Evolutionary conservation across 1,284 basidiomycete species (phyloP), one percentile per base, ranked within the genome.

Genomic region (Ceratobasidium theobromae): DNA sequence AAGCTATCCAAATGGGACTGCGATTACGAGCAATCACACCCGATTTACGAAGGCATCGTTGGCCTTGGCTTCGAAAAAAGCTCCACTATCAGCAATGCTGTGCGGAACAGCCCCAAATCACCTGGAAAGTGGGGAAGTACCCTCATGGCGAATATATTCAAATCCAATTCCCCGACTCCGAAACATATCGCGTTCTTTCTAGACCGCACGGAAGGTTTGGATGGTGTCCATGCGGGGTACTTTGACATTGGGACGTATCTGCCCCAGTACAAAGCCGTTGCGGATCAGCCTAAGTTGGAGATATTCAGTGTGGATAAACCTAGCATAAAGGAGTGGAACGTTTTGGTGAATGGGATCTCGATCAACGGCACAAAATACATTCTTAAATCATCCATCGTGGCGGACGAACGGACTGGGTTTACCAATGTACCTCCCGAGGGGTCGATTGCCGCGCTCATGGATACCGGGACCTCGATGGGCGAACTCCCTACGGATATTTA

Each of bases 131-230:
- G 33, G 49, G 60, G 60, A 9, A 12, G 60, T 21, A 64, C 48
- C 21, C 38, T 64, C 14, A 64, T 64, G 60, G 52, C 48, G 8
- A 64, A 43, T 27, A 43, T 64, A 3, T 64, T 64, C 18, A 25
- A 52, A 11, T 23, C 49, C 8, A 49, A 64, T 21, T 38, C 60
- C 9, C 32, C 60, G 4, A 64, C 60, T 16, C 49, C 60, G 11
- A 64, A 64, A n/a, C 60, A 64, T 45, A 64, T 64, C 23, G 60
- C 60, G 25, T 64, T 64, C 48, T 53, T 52, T 11, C 49, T 64
- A 3, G 60, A 64, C 40, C 48, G 49, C n/a, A 52, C 48, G 14
- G 60, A 45, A 4, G 60, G 48, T 18, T 23, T 64, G 18, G 53
- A 64, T 23, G 49, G 53, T 18, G 53, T 49, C 4, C 48, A 64